Base-by-base conservation (phyloP, 805 yeast genomes). In the Kodamaea laetipori region DNA sequence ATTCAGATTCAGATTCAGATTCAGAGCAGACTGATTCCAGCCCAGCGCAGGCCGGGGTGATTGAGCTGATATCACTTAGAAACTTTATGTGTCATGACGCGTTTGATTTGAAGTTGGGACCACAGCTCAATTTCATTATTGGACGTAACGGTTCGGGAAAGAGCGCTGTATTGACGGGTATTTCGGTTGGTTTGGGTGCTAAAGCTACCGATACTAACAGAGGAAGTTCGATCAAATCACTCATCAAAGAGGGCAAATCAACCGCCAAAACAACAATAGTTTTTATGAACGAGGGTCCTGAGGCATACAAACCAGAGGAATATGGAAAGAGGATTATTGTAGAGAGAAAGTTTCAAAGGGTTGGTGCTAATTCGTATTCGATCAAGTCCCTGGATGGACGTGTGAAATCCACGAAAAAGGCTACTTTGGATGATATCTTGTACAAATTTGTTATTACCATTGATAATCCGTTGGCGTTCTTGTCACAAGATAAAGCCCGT, bases 111-210 rank as follows among this genome's bases (percentile, higher is more conserved):
- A 77, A 74, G 3, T 73, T 90, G 24, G 94, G 94, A 1, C 90
- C 92, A 0, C 79, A 82, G 42, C 73, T 90, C 52, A 90, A 90
- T 60, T 86, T 90, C 57, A 87, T 90, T 44, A 84, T 87, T 30
- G 98, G 98, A 15, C 74, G 84, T 44, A 90, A 90, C 57, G 98
- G 98, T 2, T 81, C 90, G 28, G 98, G 98, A 23, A 90, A 90
- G 58, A 79, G 88, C 58, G 95, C 97, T 1, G 76, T 90, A 13
- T 66, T 90, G 46, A 89, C 97, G 0, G 97, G 96, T 0, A 80
- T 90, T 1, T 81, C 90, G 6, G 83, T 89, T 4, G 92, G 96
- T 2, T 64, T 92, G 2, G 97, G 97, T 15, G 94, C 95, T 1
- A 84, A 83, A 53, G 97, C 97, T 1, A 72, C 82, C 15, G 88